phyloP scores from a whole-genome alignment of 345 rosid species.

The Mercurialis annua region DNA sequence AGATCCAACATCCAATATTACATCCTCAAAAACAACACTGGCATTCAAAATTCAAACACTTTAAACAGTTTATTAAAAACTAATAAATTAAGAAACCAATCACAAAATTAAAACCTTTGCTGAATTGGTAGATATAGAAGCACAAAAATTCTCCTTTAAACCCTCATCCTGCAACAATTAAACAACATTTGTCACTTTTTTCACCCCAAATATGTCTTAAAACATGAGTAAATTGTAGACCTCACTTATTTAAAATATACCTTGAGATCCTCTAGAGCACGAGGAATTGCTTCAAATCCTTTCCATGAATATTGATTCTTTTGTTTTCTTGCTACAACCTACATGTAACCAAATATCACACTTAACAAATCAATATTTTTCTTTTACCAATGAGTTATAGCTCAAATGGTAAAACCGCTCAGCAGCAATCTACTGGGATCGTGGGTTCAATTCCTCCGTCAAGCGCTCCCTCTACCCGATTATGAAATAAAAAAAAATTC shows the following conservation, averaged over 20 bases:
- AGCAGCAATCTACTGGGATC: too few relatives aligned
- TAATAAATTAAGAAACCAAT: constrained; percentile 3
- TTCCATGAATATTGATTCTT: constrained; percentile 77
- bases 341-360: constrained; percentile 14
- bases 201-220: not conserved
- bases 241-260: constrained; percentile 20
- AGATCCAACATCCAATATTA: too few relatives aligned
- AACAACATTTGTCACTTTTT: not conserved
- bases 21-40: not conserved
- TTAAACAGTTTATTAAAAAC: too few relatives aligned
- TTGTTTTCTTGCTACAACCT: constrained; percentile 73
- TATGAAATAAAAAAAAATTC: too few relatives aligned
- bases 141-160: constrained; percentile 44
- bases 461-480: too few relatives aligned
- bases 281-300: constrained; percentile 69
- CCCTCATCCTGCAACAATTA: constrained; percentile 51
- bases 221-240: not conserved
- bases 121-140: constrained; percentile 32
- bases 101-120: constrained; percentile 35
- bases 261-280: constrained; percentile 49
- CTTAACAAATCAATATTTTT: not conserved
- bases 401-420: too few relatives aligned
- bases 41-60: not conserved
- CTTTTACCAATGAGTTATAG: not conserved
- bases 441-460: too few relatives aligned